phyloP scores from a whole-genome alignment of 306 rosid genomes.

The Fragaria vesca region DNA sequence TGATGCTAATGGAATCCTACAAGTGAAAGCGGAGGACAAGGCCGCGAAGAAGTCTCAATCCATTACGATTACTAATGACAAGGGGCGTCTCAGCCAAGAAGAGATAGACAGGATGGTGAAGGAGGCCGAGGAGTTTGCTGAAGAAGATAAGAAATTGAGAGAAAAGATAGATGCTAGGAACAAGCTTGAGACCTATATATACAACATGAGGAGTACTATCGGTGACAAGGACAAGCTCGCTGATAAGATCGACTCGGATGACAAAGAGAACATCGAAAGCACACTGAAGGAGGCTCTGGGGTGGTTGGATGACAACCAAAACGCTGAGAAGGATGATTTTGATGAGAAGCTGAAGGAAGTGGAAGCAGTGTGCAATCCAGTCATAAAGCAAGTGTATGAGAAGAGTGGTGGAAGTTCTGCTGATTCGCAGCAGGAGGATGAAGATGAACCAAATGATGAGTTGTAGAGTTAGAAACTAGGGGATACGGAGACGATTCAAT shows the following conservation, averaged over 20 bases:
- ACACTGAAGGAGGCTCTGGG: slow-evolving; percentile 42
- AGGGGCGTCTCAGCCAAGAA: slow-evolving; percentile 58
- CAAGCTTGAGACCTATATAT: slow-evolving; percentile 51
- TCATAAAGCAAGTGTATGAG: slow-evolving; percentile 39
- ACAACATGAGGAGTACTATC: slow-evolving; percentile 43
- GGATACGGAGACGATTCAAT: background rate
- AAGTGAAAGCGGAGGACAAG: slow-evolving; percentile 59
- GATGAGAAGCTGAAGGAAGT: slow-evolving; percentile 52
- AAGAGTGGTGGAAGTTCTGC: slow-evolving; percentile 39
- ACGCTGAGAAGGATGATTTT: slow-evolving; percentile 40
- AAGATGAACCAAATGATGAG: slow-evolving; percentile 43
- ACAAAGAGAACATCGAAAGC: slow-evolving; percentile 46
- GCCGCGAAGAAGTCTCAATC: slow-evolving; percentile 46
- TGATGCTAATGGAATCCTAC: slow-evolving; percentile 52
- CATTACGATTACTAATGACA: slow-evolving; percentile 54
- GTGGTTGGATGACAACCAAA: slow-evolving; percentile 52
- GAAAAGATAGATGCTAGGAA: slow-evolving; percentile 48
- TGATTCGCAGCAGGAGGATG: slow-evolving; percentile 29
- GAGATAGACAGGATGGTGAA: slow-evolving; percentile 55
- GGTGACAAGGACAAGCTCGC: slow-evolving; percentile 43
- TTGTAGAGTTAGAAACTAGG: slow-evolving; percentile 18
- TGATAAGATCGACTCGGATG: slow-evolving; percentile 47
- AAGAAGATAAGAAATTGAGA: slow-evolving; percentile 47
- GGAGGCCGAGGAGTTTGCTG: slow-evolving; percentile 61
- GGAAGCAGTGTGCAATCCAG: slow-evolving; percentile 44